phyloP scores from a whole-genome alignment of 257 asterid species.

The Primulina eburnea region DNA sequence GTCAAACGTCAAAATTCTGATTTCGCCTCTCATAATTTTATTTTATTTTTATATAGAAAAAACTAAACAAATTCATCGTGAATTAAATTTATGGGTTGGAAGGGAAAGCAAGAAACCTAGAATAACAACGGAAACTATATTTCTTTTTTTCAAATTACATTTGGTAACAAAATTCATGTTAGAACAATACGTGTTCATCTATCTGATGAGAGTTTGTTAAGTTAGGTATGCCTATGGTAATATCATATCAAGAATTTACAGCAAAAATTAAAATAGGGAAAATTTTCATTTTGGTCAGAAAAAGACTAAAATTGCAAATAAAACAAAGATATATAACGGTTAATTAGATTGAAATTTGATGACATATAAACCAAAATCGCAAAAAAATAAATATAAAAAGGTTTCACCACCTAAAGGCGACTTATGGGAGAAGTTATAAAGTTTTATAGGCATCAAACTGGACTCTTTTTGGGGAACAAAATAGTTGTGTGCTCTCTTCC shows the following conservation, averaged over 20 bases:
- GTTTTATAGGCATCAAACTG: constrained; percentile 38
- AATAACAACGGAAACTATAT: constrained; percentile 9
- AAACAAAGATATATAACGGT: too few relatives aligned
- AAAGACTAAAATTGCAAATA: too few relatives aligned
- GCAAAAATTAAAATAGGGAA: too few relatives aligned
- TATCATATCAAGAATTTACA: too few relatives aligned
- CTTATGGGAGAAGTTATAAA: constrained; percentile 20
- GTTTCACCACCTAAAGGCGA: not conserved
- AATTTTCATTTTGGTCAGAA: too few relatives aligned
- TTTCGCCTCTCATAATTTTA: too few relatives aligned
- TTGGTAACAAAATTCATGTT: constrained; percentile 17
- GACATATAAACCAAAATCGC: too few relatives aligned
- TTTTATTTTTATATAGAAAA: too few relatives aligned
- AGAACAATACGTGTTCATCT: constrained; percentile 20
- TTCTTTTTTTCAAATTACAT: constrained; percentile 12
- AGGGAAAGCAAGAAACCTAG: constrained; percentile 33
- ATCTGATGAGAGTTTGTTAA: constrained; percentile 16
- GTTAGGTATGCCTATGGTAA: not conserved
- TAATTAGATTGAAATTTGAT: too few relatives aligned
- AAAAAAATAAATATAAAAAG: too few relatives aligned
- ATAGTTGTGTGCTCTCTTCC: constrained; percentile 39
- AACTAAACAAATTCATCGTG: not conserved
- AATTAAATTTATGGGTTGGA: constrained; percentile 23
- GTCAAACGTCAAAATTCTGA: too few relatives aligned
- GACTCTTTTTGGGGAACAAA: constrained; percentile 53